phyloP scores from a whole-genome alignment of 495 filamentous ascomycete genomes.

The Immersiella caudata region DNA sequence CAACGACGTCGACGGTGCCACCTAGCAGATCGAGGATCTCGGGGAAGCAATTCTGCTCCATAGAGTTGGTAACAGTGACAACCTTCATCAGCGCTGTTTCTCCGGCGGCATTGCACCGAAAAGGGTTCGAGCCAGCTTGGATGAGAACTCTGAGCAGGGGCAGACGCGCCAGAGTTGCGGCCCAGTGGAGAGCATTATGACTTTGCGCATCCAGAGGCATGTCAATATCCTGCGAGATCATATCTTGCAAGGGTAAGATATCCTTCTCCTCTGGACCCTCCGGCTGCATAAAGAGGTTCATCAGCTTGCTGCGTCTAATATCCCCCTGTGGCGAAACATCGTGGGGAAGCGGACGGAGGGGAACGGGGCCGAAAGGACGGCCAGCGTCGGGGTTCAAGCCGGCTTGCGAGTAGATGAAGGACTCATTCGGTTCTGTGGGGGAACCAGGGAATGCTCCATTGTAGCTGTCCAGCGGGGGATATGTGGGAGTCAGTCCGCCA shows the following conservation, averaged over 20 bases:
- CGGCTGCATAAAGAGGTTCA: conserved; percentile 84
- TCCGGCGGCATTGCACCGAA: conserved; percentile 80
- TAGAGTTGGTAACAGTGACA: conserved; percentile 85
- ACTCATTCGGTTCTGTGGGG: conserved; percentile 85
- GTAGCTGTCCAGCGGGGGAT: conserved; percentile 57
- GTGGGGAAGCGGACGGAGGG: conserved; percentile 69
- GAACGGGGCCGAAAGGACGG: conserved; percentile 56
- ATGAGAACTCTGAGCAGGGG: conserved; percentile 79
- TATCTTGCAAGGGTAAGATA: conserved; percentile 49
- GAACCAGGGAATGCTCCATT: conserved; percentile 55
- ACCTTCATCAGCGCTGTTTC: conserved; percentile 92
- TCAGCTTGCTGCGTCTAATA: conserved; percentile 75
- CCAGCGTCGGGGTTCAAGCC: conserved; percentile 53
- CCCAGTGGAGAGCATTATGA: conserved; percentile 94
- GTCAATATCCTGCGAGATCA: conserved; percentile 84
- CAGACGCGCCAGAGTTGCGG: conserved; percentile 88
- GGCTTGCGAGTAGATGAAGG: conserved; percentile 72
- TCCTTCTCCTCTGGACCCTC: conserved; percentile 58
- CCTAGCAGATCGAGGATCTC: conserved; percentile 86
- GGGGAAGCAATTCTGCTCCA: conserved; percentile 77
- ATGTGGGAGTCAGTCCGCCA: conserved; percentile 42
- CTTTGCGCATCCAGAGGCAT: conserved; percentile 82
- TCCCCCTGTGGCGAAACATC: conserved; percentile 67
- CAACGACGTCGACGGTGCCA: conserved; percentile 86
- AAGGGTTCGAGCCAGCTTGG: conserved; percentile 79